phyloP scores from a whole-genome alignment of 805 yeast species.

The Kregervanrija delftensis region DNA sequence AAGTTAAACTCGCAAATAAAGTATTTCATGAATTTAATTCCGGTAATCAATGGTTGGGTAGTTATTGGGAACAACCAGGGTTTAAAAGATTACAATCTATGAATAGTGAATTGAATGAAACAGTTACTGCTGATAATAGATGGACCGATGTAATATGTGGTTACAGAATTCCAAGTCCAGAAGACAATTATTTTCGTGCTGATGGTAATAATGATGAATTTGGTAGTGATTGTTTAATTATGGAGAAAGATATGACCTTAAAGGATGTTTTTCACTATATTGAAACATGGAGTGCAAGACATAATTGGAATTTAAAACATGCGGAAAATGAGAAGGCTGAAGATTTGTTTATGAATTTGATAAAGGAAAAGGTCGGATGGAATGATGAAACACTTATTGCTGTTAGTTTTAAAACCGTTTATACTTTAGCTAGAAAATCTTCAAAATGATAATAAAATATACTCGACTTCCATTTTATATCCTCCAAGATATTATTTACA shows the following conservation, averaged over 20 bases:
- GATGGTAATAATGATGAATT: neutral
- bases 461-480: too few relatives aligned
- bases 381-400: constrained; percentile 31
- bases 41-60: constrained; percentile 43
- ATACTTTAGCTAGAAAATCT: constrained; percentile 27
- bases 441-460: too few relatives aligned
- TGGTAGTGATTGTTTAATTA: constrained; percentile 21
- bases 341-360: constrained; percentile 26
- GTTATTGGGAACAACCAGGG: constrained; percentile 87
- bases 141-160: constrained; percentile 25
- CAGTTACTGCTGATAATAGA: constrained; percentile 30
- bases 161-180: constrained; percentile 22
- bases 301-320: constrained; percentile 41
- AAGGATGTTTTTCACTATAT: constrained; percentile 44
- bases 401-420: constrained; percentile 44
- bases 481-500: too few relatives aligned
- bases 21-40: constrained; percentile 39
- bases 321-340: constrained; percentile 30
- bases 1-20: constrained; percentile 28
- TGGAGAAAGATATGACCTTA: constrained; percentile 37
- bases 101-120: constrained; percentile 33
- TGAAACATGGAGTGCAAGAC: constrained; percentile 67
- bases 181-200: neutral
- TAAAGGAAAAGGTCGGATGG: constrained; percentile 42
- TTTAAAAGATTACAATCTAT: constrained; percentile 42